Evolutionary conservation across 2,329 filamentous ascomycete species (phyloP).

Genomic region (Fusarium nodosum): DNA sequence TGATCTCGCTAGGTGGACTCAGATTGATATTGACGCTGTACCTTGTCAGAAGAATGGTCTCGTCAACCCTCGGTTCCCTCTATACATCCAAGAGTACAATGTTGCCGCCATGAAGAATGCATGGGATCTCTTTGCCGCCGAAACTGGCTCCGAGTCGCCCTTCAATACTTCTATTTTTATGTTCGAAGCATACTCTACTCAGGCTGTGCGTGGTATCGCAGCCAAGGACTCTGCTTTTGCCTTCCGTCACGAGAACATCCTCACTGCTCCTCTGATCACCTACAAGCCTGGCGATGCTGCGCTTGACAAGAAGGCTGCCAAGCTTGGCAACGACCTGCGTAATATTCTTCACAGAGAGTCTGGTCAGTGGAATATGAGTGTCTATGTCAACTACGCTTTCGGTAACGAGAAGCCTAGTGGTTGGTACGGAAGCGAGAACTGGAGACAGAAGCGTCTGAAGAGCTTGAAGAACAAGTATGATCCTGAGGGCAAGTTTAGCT

Average conservation of each 20-base stretch:
- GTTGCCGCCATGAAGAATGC: conserved; percentile 34
- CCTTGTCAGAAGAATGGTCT: conserved; percentile 47
- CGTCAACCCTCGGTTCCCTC: conserved; percentile 48
- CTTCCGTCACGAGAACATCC: conserved; percentile 44
- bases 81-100: conserved; percentile 43
- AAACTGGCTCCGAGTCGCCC: conserved; percentile 27
- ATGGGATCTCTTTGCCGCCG: conserved; percentile 37
- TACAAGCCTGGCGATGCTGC: conserved; percentile 31
- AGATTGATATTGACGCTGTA: conserved; percentile 30
- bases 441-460: conserved; percentile 62
- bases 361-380: conserved; percentile 27
- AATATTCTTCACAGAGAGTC: conserved; percentile 34
- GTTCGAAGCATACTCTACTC: conserved; percentile 67
- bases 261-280: conserved; percentile 43
- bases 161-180: conserved; percentile 60
- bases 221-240: conserved; percentile 36
- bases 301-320: conserved; percentile 39
- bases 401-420: conserved; percentile 59
- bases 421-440: conserved; percentile 64
- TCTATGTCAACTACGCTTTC: conserved; percentile 66
- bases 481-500: conserved; percentile 59
- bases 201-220: conserved; percentile 51
- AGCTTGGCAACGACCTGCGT: conserved; percentile 36
- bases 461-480: conserved; percentile 65
- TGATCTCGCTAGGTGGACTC: conserved; percentile 43